A percentile compares a stretch with the other conserved stretches of the same genome.
phyloP scores from a whole-genome alignment of 495 filamentous ascomycete species.

The Hyaloscypha bicolor region DNA sequence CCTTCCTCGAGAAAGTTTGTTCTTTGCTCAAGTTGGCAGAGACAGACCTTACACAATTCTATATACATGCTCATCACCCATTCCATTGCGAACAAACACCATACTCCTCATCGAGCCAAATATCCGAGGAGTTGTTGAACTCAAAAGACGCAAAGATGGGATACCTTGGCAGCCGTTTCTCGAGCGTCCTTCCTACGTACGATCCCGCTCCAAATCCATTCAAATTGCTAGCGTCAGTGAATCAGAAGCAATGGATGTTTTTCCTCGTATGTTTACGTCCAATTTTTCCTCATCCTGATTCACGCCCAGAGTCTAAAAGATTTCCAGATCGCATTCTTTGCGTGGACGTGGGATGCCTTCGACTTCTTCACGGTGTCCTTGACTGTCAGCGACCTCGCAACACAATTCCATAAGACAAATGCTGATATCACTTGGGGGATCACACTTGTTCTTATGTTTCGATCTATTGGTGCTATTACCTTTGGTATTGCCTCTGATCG shows the following conservation, averaged over 20 bases:
- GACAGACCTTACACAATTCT: too few relatives aligned
- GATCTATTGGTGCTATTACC: constrained; percentile 67
- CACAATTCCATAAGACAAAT: constrained; percentile 62
- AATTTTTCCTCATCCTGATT: neutral
- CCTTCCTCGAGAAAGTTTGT: too few relatives aligned
- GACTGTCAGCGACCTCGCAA: constrained; percentile 65
- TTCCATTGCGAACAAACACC: neutral
- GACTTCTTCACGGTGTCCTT: constrained; percentile 78
- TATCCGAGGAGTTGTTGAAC: neutral
- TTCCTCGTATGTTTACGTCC: constrained; percentile 64
- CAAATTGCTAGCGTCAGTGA: constrained; percentile 66
- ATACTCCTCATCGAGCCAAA: neutral
- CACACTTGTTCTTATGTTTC: constrained; percentile 69
- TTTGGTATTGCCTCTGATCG: constrained; percentile 75
- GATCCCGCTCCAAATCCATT: constrained; percentile 74
- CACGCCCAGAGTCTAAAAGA: constrained; percentile 6
- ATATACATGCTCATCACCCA: too few relatives aligned
- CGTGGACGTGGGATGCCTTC: constrained; percentile 64
- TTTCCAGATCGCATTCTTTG: constrained; percentile 32
- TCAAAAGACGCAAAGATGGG: neutral
- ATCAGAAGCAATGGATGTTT: constrained; percentile 77
- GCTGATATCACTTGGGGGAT: constrained; percentile 71
- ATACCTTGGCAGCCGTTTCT: constrained; percentile 36
- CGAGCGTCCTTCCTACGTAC: constrained; percentile 73
- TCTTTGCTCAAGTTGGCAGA: too few relatives aligned